Percentiles rank a stretch among this genome's conserved stretches.
These are phyloP conservation scores for Arachis stenosperma DNA, from an alignment of 306 rosid genomes.

Conservation along the genomic window DNA sequence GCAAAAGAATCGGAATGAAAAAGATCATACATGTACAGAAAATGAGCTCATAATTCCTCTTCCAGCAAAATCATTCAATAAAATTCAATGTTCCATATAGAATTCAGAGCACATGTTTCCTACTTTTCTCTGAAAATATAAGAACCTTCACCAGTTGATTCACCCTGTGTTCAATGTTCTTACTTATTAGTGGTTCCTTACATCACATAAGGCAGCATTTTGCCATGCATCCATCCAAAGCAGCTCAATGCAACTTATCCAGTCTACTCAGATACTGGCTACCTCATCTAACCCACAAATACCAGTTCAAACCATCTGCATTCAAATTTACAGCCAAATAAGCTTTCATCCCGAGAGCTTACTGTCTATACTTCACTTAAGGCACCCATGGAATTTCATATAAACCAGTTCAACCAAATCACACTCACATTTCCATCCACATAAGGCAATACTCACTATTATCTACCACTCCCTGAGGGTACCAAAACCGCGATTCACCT, in stretches of 20 bases:
- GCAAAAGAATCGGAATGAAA: not conserved
- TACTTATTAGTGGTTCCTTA: not conserved
- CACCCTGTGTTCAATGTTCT: not conserved
- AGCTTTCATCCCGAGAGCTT: constrained; percentile 34
- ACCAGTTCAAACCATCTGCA: constrained; percentile 14
- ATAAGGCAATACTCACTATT: constrained; percentile 16
- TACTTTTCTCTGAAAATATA: constrained; percentile 25
- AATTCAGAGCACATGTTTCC: constrained; percentile 6
- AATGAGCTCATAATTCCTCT: constrained; percentile 25
- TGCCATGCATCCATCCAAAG: constrained; percentile 23
- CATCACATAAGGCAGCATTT: constrained; percentile 5
- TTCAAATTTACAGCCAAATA: constrained; percentile 17
- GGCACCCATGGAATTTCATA: not conserved
- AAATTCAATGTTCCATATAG: constrained; percentile 21
- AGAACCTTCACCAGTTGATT: constrained; percentile 10
- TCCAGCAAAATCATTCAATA: not conserved
- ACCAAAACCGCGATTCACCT: constrained; percentile 12
- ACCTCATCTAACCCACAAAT: constrained; percentile 5
- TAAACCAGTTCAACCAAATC: constrained; percentile 17
- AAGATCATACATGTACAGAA: constrained; percentile 24
- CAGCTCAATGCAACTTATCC: constrained; percentile 34
- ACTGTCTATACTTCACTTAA: constrained; percentile 16
- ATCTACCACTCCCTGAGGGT: constrained; percentile 10
- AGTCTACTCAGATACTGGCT: constrained; percentile 10
- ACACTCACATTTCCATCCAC: constrained; percentile 18